phyloP scores from a whole-genome alignment of 2,329 filamentous ascomycete genomes.

The Aspergillus chevalieri region DNA sequence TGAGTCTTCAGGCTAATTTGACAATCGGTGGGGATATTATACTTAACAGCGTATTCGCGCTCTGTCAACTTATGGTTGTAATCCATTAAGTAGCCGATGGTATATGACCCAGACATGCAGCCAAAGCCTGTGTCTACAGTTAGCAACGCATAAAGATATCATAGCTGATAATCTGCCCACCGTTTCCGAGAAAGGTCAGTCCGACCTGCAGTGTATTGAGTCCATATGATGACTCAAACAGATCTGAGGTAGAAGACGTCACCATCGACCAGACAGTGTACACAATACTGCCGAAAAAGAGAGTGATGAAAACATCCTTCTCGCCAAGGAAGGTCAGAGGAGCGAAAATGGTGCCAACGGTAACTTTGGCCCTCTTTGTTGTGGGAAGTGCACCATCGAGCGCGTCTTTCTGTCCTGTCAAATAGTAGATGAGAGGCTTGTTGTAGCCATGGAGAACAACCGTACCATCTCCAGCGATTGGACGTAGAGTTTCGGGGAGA shows the following conservation, averaged over 20 bases:
- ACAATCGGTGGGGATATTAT: slow-evolving; percentile 24
- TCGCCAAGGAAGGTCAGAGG: slow-evolving; percentile 40
- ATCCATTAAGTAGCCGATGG: slow-evolving; percentile 40
- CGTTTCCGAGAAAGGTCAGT: slow-evolving; percentile 38
- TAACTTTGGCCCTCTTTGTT: slow-evolving; percentile 20
- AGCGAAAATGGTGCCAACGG: slow-evolving; percentile 28
- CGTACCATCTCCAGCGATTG: slow-evolving; percentile 36
- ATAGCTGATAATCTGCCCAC: slow-evolving; percentile 5
- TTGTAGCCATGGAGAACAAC: slow-evolving; percentile 35
- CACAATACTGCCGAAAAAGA: slow-evolving; percentile 41
- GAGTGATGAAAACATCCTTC: slow-evolving; percentile 42
- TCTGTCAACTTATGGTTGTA: slow-evolving; percentile 29
- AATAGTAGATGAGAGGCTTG: slow-evolving; percentile 34
- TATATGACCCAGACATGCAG: slow-evolving; percentile 38
- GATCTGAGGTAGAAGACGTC: slow-evolving; percentile 38
- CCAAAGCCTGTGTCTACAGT: slow-evolving; percentile 22
- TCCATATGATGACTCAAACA: slow-evolving; percentile 32
- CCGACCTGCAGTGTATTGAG: slow-evolving; percentile 38
- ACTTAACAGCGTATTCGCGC: slow-evolving; percentile 27
- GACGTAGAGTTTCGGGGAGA: slow-evolving; percentile 37
- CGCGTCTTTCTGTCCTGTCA: slow-evolving; percentile 15
- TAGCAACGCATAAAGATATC: not conserved
- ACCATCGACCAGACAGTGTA: slow-evolving; percentile 48
- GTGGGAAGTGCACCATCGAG: slow-evolving; percentile 9
- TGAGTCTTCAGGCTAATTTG: slow-evolving; percentile 25